phyloP scores from a whole-genome alignment of 257 asterid species.

The Echites panduratus region DNA sequence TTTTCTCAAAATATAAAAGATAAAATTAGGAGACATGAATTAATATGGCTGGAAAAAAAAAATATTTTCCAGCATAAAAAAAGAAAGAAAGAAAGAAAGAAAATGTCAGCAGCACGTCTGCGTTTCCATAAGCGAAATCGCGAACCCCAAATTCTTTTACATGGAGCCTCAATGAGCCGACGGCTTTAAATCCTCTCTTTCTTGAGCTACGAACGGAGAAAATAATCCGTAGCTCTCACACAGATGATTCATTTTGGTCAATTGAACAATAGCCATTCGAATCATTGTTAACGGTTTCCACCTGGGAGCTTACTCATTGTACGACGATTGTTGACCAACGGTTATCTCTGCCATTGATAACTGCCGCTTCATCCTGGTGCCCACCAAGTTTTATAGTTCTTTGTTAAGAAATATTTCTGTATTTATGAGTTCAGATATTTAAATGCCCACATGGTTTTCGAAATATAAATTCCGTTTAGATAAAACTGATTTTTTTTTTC shows the following conservation, averaged over 20 bases:
- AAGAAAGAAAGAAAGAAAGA: too few relatives aligned
- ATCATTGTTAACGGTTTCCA: not conserved
- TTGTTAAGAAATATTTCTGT: not conserved
- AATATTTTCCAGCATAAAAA: too few relatives aligned
- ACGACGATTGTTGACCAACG: conserved; percentile 24
- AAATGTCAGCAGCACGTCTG: not conserved
- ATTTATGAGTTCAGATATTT: not conserved
- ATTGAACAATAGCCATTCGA: not conserved
- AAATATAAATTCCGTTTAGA: not conserved
- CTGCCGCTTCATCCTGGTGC: conserved; percentile 31
- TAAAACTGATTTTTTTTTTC: not conserved
- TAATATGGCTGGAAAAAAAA: too few relatives aligned
- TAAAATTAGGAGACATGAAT: too few relatives aligned
- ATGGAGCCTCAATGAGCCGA: not conserved
- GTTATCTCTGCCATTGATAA: conserved; percentile 17
- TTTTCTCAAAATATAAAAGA: too few relatives aligned
- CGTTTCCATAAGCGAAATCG: not conserved
- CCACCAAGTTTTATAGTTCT: not conserved
- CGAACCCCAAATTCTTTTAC: not conserved
- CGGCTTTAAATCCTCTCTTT: not conserved
- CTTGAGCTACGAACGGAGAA: too few relatives aligned
- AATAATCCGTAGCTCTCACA: not conserved
- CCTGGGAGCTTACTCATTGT: not conserved
- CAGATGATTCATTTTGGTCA: not conserved
- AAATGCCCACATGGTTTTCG: not conserved